These are phyloP conservation scores for Ephemerocybe angulata DNA, from an alignment of 768 basidiomycete genomes.

Conservation along the genomic window DNA sequence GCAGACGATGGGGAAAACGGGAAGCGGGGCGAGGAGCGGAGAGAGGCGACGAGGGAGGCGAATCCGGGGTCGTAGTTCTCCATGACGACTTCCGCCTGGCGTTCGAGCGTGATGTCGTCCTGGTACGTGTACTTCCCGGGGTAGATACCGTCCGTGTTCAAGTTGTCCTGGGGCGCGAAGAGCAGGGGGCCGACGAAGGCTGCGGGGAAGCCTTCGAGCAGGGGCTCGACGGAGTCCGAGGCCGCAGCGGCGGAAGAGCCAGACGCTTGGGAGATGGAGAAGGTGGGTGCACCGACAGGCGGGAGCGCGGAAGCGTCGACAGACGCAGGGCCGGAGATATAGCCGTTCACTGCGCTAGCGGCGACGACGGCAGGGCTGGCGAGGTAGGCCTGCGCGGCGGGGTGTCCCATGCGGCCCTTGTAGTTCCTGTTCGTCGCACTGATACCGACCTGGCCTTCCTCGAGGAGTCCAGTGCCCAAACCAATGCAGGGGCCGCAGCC, in stretches of 20 bases:
- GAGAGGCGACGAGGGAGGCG: constrained; percentile 59
- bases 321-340: constrained; percentile 79
- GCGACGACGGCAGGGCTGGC: constrained; percentile 97
- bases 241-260: constrained; percentile 27
- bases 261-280: constrained; percentile 46
- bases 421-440: constrained; percentile 99
- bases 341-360: constrained; percentile 89
- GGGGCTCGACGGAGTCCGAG: constrained; percentile 45
- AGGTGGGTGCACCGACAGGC: constrained; percentile 48
- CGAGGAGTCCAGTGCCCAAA: constrained; percentile 84
- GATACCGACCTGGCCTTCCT: constrained; percentile 94
- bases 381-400: constrained; percentile 92
- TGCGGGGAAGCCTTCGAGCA: constrained; percentile 80
- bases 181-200: constrained; percentile 81
- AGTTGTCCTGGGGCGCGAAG: constrained; percentile 93
- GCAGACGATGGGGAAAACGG: constrained; percentile 15
- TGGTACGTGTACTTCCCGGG: constrained; percentile 99
- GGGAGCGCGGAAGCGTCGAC: constrained; percentile 54
- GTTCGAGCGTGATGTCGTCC: constrained; percentile 94
- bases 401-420: constrained; percentile 97
- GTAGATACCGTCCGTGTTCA: constrained; percentile 98
- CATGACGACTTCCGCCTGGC: constrained; percentile 96
- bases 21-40: constrained; percentile 31
- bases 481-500: constrained; percentile 99
- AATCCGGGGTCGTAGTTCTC: constrained; percentile 97